These are phyloP conservation scores for Diphasiastrum complanatum DNA, from an alignment of 83 land plant species.

Conservation along the genomic window DNA sequence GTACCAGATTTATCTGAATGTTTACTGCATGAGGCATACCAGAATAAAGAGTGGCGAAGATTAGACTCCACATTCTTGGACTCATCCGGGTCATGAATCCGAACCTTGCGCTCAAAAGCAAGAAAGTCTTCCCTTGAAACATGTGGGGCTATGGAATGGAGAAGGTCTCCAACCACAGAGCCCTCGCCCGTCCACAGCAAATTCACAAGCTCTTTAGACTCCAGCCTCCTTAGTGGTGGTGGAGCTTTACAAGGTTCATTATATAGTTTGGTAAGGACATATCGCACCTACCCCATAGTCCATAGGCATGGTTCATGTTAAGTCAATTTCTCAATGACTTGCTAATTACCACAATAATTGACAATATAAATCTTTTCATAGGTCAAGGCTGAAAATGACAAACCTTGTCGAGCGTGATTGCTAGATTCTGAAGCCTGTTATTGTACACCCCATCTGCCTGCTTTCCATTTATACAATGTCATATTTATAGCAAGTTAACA, in stretches of 20 bases:
- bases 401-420: conserved; percentile 94
- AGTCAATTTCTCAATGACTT: background rate
- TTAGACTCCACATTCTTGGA: conserved; percentile 42
- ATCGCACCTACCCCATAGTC: conserved; percentile 49
- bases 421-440: conserved; percentile 87
- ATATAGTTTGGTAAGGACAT: conserved; percentile 70
- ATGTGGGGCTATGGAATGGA: conserved; percentile 66
- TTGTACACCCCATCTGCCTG: conserved; percentile 98
- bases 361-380: background rate
- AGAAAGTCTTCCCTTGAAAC: conserved; percentile 41
- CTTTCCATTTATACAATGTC: too few relatives aligned
- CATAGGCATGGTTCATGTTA: background rate
- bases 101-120: conserved; percentile 61
- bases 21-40: conserved; percentile 39
- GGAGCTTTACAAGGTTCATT: conserved; percentile 82
- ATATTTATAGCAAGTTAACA: too few relatives aligned
- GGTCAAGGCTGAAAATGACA: background rate
- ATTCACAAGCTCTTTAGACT: conserved; percentile 44
- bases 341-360: too few relatives aligned
- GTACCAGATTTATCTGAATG: background rate
- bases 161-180: conserved; percentile 79
- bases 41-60: conserved; percentile 64
- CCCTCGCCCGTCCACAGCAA: conserved; percentile 78
- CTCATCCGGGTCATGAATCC: conserved; percentile 57
- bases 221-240: conserved; percentile 72